These are phyloP conservation scores for Phytophthora cactorum DNA, from an alignment of 352 stramenopile species.

Conservation along the genomic window DNA sequence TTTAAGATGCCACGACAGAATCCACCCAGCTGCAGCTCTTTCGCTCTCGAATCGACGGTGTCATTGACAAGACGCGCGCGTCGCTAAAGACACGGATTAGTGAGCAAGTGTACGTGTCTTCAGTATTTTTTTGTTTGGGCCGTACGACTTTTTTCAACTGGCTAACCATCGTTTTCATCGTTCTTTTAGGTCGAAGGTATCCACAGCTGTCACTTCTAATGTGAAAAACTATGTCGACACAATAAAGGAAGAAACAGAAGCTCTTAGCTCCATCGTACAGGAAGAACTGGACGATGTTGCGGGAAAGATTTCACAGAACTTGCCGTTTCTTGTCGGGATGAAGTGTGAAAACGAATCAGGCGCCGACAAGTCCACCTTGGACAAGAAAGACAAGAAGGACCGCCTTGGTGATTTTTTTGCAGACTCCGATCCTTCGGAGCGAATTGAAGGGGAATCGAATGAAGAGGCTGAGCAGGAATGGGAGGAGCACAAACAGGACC, in stretches of 20 bases:
- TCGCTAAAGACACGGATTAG: constrained; percentile 55
- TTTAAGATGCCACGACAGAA: constrained; percentile 12
- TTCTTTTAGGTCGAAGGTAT: constrained; percentile 54
- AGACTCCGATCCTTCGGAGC: constrained; percentile 27
- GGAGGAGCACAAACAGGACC: constrained; percentile 25
- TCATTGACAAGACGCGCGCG: constrained; percentile 53
- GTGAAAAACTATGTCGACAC: constrained; percentile 62
- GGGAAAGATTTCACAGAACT: constrained; percentile 32
- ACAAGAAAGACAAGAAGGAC: constrained; percentile 11
- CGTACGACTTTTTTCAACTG: neutral
- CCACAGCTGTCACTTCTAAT: constrained; percentile 55
- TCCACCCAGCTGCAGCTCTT: constrained; percentile 46
- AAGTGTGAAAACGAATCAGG: constrained; percentile 11
- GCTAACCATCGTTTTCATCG: neutral
- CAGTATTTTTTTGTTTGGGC: neutral
- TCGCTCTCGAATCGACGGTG: constrained; percentile 52
- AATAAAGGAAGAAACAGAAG: constrained; percentile 64
- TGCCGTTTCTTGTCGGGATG: constrained; percentile 29
- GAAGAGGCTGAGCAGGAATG: constrained; percentile 26
- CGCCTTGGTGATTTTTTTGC: constrained; percentile 13
- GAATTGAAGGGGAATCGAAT: constrained; percentile 20
- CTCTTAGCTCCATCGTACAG: constrained; percentile 49
- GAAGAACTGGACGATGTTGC: constrained; percentile 52
- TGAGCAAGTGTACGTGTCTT: constrained; percentile 58
- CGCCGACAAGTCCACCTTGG: neutral